A percentile compares a stretch with the other conserved stretches of the same genome.
Evolutionary conservation across 2,329 filamentous ascomycete species (phyloP).

Genomic region (Nothomitra cinnamomea): DNA sequence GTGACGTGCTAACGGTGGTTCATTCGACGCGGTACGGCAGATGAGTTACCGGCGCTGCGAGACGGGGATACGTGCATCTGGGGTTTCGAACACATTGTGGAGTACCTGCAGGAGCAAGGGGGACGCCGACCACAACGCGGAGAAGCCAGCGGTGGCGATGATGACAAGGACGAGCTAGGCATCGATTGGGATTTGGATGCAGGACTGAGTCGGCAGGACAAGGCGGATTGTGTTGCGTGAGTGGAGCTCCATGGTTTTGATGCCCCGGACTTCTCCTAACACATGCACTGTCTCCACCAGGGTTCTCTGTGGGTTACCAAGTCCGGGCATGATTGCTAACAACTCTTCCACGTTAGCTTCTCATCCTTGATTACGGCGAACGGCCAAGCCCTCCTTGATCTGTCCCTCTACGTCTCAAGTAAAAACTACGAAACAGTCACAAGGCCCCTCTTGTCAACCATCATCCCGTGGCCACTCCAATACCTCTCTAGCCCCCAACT

Average conservation of each 20-base stretch:
- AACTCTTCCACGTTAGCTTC: constrained; percentile 16
- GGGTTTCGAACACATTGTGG: constrained; percentile 35
- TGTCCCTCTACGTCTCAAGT: constrained; percentile 78
- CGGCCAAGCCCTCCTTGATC: constrained; percentile 62
- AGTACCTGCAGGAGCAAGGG: constrained; percentile 30
- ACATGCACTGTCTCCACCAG: too few species aligned
- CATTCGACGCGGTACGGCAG: constrained; percentile 19
- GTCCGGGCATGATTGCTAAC: not conserved
- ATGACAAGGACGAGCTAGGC: constrained; percentile 9
- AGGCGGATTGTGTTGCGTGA: constrained; percentile 33
- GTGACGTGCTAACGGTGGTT: not conserved
- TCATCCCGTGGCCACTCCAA: constrained; percentile 74
- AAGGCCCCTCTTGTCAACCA: constrained; percentile 59
- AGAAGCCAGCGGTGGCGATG: too few species aligned
- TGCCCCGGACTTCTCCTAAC: constrained; percentile 4
- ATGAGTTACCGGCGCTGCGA: constrained; percentile 38
- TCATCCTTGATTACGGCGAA: constrained; percentile 56
- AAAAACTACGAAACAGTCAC: constrained; percentile 70
- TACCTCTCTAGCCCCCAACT: constrained; percentile 67
- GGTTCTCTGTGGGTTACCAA: not conserved
- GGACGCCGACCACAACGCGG: constrained; percentile 14
- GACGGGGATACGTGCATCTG: constrained; percentile 36
- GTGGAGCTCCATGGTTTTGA: constrained; percentile 14
- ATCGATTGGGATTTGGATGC: constrained; percentile 28
- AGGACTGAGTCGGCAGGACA: constrained; percentile 24